A percentile compares a stretch with the other conserved stretches of the same genome.
These are phyloP conservation scores for Gnomoniopsis sp. DNA, from an alignment of 2,329 filamentous ascomycete species.

Conservation along the genomic window DNA sequence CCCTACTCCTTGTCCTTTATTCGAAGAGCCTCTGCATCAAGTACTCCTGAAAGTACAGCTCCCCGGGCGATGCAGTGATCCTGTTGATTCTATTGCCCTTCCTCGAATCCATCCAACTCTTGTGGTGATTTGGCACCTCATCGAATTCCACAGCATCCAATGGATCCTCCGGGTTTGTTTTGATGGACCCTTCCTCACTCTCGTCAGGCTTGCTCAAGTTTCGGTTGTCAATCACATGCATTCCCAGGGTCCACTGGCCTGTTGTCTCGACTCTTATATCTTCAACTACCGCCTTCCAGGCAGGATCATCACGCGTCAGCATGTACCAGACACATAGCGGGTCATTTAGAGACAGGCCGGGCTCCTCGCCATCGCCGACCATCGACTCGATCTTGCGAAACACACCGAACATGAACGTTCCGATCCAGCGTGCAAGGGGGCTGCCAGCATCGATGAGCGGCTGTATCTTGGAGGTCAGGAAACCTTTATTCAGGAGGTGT, in stretches of 20 bases:
- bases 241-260: slow-evolving; percentile 92
- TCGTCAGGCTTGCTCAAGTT: slow-evolving; percentile 49
- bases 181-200: slow-evolving; percentile 27
- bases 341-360: slow-evolving; percentile 69
- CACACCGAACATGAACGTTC: slow-evolving; percentile 67
- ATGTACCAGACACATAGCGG: slow-evolving; percentile 78
- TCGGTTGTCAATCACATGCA: slow-evolving; percentile 80
- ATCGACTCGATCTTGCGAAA: slow-evolving; percentile 67
- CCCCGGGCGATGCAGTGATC: slow-evolving; percentile 67
- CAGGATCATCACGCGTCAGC: slow-evolving; percentile 55
- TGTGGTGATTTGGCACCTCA: slow-evolving; percentile 66
- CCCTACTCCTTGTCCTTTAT: slow-evolving; percentile 19
- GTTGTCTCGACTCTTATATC: slow-evolving; percentile 87
- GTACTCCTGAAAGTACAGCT: slow-evolving; percentile 61
- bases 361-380: slow-evolving; percentile 53
- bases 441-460: slow-evolving; percentile 58
- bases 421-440: slow-evolving; percentile 70
- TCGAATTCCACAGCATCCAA: slow-evolving; percentile 45
- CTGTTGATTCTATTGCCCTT: slow-evolving; percentile 79
- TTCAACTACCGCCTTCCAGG: slow-evolving; percentile 60
- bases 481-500: slow-evolving; percentile 61
- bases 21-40: slow-evolving; percentile 66
- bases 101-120: slow-evolving; percentile 68
- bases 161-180: slow-evolving; percentile 36
- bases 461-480: slow-evolving; percentile 55